phyloP scores from a whole-genome alignment of 257 asterid species.

The Jaltomata sinuosa region DNA sequence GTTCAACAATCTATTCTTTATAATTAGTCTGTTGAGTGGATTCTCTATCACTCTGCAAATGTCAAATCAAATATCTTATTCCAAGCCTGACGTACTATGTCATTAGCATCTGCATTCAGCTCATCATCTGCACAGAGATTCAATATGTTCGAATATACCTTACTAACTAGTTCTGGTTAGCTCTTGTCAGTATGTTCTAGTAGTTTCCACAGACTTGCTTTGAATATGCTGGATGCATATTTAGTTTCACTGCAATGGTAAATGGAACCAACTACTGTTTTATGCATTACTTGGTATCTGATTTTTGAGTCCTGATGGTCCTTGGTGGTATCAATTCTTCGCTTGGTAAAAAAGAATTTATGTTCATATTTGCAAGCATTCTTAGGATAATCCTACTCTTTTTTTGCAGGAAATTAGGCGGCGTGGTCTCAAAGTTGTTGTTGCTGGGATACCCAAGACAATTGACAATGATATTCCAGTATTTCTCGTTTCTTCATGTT shows the following conservation, averaged over 20 bases:
- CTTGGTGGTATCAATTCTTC: neutral
- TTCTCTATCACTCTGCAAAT: neutral
- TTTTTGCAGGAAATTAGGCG: conserved; percentile 68
- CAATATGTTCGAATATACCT: neutral
- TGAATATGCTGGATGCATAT: neutral
- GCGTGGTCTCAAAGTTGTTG: conserved; percentile 81
- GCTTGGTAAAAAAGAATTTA: neutral
- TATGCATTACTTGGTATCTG: neutral
- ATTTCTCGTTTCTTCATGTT: conserved; percentile 17
- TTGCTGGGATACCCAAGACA: conserved; percentile 94
- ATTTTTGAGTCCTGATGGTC: neutral
- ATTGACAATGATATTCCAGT: conserved; percentile 97
- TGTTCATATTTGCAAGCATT: neutral
- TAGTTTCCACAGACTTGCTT: neutral
- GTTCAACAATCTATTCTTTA: neutral
- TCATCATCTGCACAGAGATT: neutral
- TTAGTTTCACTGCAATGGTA: neutral
- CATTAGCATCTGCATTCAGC: neutral
- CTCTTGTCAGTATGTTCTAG: neutral
- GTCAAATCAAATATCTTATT: neutral
- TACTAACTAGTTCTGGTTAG: neutral
- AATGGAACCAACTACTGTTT: neutral
- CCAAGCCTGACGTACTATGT: neutral
- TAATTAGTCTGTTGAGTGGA: neutral
- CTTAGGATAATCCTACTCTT: conserved; percentile 2